phyloP scores from a whole-genome alignment of 1,284 basidiomycete species.

The Pascua guehoae region DNA sequence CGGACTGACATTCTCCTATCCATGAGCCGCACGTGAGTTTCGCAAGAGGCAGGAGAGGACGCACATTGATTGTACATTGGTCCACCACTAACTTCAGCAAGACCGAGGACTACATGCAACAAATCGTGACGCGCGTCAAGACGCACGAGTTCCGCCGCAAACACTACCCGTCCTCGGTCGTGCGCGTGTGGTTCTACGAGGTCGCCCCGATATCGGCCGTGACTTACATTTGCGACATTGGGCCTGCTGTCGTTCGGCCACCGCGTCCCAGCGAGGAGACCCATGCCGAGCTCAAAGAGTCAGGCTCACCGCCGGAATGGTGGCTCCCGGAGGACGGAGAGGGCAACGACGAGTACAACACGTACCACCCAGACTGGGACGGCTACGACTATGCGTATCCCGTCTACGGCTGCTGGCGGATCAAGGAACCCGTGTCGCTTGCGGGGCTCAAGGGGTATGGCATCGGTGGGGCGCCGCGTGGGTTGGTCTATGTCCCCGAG shows the following conservation, averaged over 20 bases:
- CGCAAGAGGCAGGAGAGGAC: too few relatives aligned
- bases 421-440: constrained; percentile 10
- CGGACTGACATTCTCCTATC: constrained; percentile 21
- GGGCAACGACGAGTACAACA: constrained; percentile 21
- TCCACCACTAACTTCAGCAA: constrained; percentile 2
- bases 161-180: constrained; percentile 15
- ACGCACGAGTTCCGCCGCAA: constrained; percentile 21
- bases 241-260: neutral
- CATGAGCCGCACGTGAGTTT: constrained; percentile 13
- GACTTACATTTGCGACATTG: constrained; percentile 22
- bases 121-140: constrained; percentile 16
- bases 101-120: constrained; percentile 22
- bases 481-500: constrained; percentile 23
- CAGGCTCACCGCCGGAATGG: too few relatives aligned
- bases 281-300: neutral
- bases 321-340: constrained; percentile 7
- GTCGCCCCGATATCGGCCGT: constrained; percentile 17
- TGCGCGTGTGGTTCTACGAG: constrained; percentile 27
- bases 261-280: neutral
- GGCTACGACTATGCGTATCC: constrained; percentile 25
- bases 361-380: constrained; percentile 10
- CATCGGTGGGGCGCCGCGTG: constrained; percentile 18
- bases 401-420: constrained; percentile 14
- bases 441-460: constrained; percentile 15
- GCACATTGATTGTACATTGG: neutral